Evolutionary conservation across 768 basidiomycete genomes (phyloP).

Genomic region (Tephrocybe sp.): DNA sequence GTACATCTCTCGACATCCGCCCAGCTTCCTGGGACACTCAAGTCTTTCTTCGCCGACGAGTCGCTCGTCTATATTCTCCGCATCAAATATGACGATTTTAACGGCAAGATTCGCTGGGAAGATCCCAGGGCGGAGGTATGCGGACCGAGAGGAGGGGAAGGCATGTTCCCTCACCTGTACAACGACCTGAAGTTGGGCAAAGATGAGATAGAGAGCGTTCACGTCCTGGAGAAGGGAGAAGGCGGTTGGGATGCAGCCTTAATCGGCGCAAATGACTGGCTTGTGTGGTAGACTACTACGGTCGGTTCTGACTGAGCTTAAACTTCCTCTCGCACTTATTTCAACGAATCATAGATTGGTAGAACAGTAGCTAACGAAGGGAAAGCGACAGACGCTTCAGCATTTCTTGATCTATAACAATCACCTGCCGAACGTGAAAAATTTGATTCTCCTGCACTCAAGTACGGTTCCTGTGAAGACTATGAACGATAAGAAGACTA

Average conservation of each 20-base stretch:
- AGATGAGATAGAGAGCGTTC: conserved; percentile 44
- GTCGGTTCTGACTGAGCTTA: neutral
- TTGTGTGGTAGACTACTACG: neutral
- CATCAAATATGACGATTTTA: conserved; percentile 39
- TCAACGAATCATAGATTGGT: no score
- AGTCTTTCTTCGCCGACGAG: conserved; percentile 43
- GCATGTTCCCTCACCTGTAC: conserved; percentile 56
- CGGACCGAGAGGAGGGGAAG: conserved; percentile 45
- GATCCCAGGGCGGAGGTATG: conserved; percentile 40
- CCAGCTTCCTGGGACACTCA: conserved; percentile 48
- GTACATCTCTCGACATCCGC: conserved; percentile 54
- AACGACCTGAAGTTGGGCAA: conserved; percentile 44
- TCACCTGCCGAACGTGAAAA: no score
- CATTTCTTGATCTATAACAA: no score
- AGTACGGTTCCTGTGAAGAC: no score
- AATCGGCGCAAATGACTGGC: conserved; percentile 10
- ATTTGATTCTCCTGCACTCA: no score
- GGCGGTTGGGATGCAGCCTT: conserved; percentile 31
- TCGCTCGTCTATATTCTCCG: conserved; percentile 42
- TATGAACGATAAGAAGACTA: no score
- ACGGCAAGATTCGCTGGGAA: conserved; percentile 49
- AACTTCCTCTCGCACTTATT: neutral
- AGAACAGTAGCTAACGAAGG: no score
- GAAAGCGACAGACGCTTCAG: no score
- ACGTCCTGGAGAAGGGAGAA: conserved; percentile 24